A percentile compares a stretch with the other conserved stretches of the same genome.
These are phyloP conservation scores for Ramaria rubella DNA, from an alignment of 768 basidiomycete species.

Conservation along the genomic window DNA sequence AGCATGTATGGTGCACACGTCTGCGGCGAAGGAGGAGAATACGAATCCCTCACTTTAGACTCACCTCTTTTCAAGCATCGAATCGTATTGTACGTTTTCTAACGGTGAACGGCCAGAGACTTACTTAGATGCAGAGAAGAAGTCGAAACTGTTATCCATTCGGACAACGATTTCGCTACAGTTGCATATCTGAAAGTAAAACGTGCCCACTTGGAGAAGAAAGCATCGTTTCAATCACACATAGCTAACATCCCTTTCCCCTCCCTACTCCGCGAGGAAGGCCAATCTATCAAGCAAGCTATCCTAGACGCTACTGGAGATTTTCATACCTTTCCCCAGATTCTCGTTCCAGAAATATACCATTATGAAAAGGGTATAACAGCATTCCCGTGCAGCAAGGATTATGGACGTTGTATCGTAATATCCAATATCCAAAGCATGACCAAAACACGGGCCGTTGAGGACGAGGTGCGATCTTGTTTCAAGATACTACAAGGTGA, in stretches of 20 bases:
- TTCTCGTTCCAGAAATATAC: not conserved
- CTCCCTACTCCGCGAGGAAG: slow-evolving; percentile 43
- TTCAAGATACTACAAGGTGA: slow-evolving; percentile 61
- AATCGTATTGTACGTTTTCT: slow-evolving; percentile 49
- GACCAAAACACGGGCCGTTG: slow-evolving; percentile 37
- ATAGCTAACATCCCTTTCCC: slow-evolving; percentile 34
- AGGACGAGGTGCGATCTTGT: slow-evolving; percentile 65
- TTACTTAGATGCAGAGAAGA: slow-evolving; percentile 38
- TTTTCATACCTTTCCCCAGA: not conserved
- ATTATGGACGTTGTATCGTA: slow-evolving; percentile 60
- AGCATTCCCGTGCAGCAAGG: slow-evolving; percentile 8
- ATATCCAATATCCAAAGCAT: slow-evolving; percentile 49
- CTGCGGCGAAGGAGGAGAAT: slow-evolving; percentile 98
- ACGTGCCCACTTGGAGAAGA: slow-evolving; percentile 54
- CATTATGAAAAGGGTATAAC: not conserved
- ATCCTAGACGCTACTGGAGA: not conserved
- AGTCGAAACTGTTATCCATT: slow-evolving; percentile 67
- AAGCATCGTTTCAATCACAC: slow-evolving; percentile 24
- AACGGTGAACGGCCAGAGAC: not conserved
- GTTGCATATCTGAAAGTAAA: slow-evolving; percentile 88
- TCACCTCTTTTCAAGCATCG: slow-evolving; percentile 80
- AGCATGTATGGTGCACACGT: slow-evolving; percentile 80
- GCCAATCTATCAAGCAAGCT: not conserved
- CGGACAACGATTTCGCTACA: slow-evolving; percentile 77
- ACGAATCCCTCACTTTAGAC: slow-evolving; percentile 88